Base-by-base conservation (phyloP, 345 rosid species). In the Eucalyptus viminalis region DNA sequence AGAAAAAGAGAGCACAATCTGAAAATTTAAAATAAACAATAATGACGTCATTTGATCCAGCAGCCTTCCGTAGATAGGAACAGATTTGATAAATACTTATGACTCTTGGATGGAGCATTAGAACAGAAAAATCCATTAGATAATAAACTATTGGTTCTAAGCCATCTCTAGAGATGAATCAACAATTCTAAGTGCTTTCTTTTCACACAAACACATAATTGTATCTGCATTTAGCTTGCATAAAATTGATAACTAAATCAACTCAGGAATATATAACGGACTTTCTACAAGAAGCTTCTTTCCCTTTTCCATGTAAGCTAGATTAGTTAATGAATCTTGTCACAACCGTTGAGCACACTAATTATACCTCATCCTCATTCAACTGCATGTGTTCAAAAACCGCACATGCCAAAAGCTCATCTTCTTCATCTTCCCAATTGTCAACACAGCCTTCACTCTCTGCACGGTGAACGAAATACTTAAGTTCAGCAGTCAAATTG, bases 391-490 rank as follows among this genome's bases (percentile, higher is more conserved):
- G 93, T 91, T 96, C 96, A 87, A 85, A 94, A 62, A 96, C 97
- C 29, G 95, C 96, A 91, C 50, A 80, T 31, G 98, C 98, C 95
- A 98, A 94, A 92, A 97, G 97, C 88, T 95, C 96, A 93, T 96
- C 99, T 93, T 95, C 97, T 89, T 93, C 93, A 65, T 96, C 98
- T 91, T 96, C 98, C 98, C 99, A 98, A 76, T 90, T 91, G 91
- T 93, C 93, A 40, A 91, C 43, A 83, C 72, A 49, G 80, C 58
- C 86, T 91, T 90, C 93, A 19, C 88, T 90, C 91, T 91, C 95
- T 94, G 94, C 91, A 93, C 90, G 85, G 80, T 65, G 86, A 76
- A 76, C 83, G 81, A 89, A 86, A 86, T 88, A 91, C 88, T 88
- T 62, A 88, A 88, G 81, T 89, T 91, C 60, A 92, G 89, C 90